A percentile compares a stretch with the other conserved stretches of the same genome.
These are phyloP conservation scores for Boletus speciosus DNA, from an alignment of 768 basidiomycete genomes.

Conservation along the genomic window DNA sequence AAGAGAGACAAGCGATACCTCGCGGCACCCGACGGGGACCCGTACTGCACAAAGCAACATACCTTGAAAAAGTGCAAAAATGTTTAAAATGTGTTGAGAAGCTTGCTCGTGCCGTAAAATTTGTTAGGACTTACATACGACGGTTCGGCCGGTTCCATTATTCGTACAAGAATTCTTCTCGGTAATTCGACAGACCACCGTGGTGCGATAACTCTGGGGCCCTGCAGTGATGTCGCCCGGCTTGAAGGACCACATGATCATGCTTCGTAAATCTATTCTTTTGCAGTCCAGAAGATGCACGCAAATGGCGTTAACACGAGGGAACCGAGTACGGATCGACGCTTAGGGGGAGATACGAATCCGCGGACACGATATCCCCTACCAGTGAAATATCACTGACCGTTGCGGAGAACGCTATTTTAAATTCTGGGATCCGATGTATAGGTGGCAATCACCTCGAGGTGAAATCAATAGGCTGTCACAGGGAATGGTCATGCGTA, in stretches of 20 bases:
- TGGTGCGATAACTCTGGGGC: background rate
- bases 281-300: background rate
- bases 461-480: background rate
- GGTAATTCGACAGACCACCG: conserved; percentile 3
- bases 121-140: conserved; percentile 2
- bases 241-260: conserved; percentile 1
- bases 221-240: background rate
- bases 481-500: background rate
- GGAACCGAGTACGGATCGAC: conserved; percentile 4
- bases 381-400: background rate
- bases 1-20: background rate
- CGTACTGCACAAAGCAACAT: background rate
- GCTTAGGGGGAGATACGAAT: conserved; percentile 3
- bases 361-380: conserved; percentile 4
- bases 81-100: background rate
- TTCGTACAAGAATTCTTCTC: conserved; percentile 15
- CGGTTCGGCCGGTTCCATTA: background rate
- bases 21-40: background rate
- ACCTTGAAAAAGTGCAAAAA: background rate
- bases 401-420: background rate
- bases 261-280: conserved; percentile 1
- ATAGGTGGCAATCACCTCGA: background rate
- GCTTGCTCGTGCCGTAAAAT: conserved; percentile 19
- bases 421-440: background rate
- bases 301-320: conserved; percentile 1